Conservation (phyloP, 345 rosid genomes). For the Turritis glabra region DNA sequence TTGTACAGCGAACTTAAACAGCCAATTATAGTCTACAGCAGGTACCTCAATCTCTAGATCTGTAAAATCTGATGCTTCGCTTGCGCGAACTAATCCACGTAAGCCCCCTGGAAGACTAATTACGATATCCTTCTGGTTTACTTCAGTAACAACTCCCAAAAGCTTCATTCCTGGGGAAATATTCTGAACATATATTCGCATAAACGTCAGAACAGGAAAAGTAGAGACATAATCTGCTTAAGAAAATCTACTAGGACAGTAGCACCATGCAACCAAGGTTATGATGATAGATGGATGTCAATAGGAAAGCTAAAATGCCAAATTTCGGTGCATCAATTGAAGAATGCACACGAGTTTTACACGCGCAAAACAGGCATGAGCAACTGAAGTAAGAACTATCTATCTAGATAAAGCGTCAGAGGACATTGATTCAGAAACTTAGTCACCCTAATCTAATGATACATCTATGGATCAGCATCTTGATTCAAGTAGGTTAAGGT, state of each 20-base stretch:
- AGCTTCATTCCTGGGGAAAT: constrained; percentile 93
- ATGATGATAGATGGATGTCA: constrained; percentile 9
- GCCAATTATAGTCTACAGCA: constrained; percentile 8
- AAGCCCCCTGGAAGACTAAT: constrained; percentile 89
- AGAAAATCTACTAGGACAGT: constrained; percentile 9
- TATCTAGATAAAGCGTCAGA: not conserved
- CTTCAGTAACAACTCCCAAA: constrained; percentile 91
- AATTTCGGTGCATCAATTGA: not conserved
- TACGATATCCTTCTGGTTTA: constrained; percentile 89
- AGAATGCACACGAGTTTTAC: not conserved
- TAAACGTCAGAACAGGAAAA: constrained; percentile 18
- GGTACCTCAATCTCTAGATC: constrained; percentile 60
- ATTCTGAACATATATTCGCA: constrained; percentile 52
- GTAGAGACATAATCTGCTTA: not conserved
- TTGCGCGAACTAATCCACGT: constrained; percentile 85
- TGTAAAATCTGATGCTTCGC: constrained; percentile 71
- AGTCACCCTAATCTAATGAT: not conserved
- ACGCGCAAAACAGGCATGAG: not conserved
- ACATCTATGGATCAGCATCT: not conserved
- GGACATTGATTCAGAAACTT: not conserved
- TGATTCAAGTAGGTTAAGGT: not conserved
- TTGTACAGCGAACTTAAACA: not conserved
- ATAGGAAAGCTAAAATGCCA: constrained; percentile 1
- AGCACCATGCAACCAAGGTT: constrained; percentile 11
- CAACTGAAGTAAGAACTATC: constrained; percentile 7